phyloP scores from a whole-genome alignment of 306 rosid species.

The Castanea mollissima region DNA sequence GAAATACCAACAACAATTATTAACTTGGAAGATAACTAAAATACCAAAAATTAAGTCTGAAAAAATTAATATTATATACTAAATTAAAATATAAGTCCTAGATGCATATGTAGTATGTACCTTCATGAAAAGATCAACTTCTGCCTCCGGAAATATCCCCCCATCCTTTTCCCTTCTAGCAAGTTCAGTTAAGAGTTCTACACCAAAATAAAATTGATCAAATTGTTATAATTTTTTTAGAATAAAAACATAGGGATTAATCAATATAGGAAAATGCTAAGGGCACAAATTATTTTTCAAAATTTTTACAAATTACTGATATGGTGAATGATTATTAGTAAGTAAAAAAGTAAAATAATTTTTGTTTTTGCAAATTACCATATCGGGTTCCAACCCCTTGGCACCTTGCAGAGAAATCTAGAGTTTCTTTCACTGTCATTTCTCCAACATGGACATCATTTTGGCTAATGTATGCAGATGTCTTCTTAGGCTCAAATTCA shows the following conservation, averaged over 20 bases:
- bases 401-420: slow-evolving; percentile 94
- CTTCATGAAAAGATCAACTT: slow-evolving; percentile 95
- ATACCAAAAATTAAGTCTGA: no score
- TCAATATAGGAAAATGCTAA: neutral
- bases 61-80: no score
- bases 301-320: no score
- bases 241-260: neutral
- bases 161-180: slow-evolving; percentile 76
- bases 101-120: slow-evolving; percentile 19
- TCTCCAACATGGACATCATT: slow-evolving; percentile 88
- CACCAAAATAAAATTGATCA: neutral
- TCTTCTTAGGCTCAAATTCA: slow-evolving; percentile 85
- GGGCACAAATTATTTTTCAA: no score
- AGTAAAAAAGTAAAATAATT: no score
- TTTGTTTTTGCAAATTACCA: slow-evolving; percentile 42
- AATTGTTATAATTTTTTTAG: neutral
- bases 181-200: slow-evolving; percentile 79
- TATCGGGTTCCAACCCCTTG: slow-evolving; percentile 91
- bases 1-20: slow-evolving; percentile 9
- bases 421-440: slow-evolving; percentile 94
- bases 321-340: no score
- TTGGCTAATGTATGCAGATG: slow-evolving; percentile 94
- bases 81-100: neutral
- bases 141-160: slow-evolving; percentile 86
- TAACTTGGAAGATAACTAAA: neutral